Conservation (phyloP, 78 protist species). For the Dictyostelium capitatum region DNA sequence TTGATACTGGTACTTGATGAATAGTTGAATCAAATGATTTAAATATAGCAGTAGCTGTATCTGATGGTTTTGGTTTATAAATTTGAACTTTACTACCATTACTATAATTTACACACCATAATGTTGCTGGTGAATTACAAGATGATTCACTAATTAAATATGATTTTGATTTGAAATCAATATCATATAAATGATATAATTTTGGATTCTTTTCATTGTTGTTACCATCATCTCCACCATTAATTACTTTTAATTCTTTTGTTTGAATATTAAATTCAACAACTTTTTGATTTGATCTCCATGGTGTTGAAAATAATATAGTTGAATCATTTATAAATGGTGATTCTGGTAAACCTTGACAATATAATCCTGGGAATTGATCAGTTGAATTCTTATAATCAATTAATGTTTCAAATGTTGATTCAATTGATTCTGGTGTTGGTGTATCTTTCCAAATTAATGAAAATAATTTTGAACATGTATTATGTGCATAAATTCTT, state of each 20-base stretch:
- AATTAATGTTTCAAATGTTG: neutral
- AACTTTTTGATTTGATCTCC: neutral
- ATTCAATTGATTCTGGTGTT: neutral
- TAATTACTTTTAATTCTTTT: constrained; percentile 5
- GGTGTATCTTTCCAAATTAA: constrained; percentile 6
- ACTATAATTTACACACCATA: neutral
- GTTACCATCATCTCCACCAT: no score
- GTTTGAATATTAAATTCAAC: constrained; percentile 6
- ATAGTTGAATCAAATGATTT: neutral
- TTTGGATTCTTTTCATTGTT: constrained; percentile 8
- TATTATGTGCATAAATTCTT: constrained; percentile 40
- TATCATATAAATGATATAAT: neutral
- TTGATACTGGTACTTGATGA: constrained; percentile 16
- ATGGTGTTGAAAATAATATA: neutral
- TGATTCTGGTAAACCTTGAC: constrained; percentile 27
- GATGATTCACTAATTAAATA: constrained; percentile 1
- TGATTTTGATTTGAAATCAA: neutral
- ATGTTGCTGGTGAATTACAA: neutral
- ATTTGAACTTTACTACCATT: neutral
- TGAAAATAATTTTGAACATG: constrained; percentile 45
- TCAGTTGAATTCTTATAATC: constrained; percentile 46
- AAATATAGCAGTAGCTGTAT: neutral
- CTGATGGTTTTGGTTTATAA: constrained; percentile 20
- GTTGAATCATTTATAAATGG: constrained; percentile 58
- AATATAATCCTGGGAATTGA: constrained; percentile 39